Base-by-base conservation (phyloP, 2,329 filamentous ascomycete species). In the Torrubiella hemipterigena region DNA sequence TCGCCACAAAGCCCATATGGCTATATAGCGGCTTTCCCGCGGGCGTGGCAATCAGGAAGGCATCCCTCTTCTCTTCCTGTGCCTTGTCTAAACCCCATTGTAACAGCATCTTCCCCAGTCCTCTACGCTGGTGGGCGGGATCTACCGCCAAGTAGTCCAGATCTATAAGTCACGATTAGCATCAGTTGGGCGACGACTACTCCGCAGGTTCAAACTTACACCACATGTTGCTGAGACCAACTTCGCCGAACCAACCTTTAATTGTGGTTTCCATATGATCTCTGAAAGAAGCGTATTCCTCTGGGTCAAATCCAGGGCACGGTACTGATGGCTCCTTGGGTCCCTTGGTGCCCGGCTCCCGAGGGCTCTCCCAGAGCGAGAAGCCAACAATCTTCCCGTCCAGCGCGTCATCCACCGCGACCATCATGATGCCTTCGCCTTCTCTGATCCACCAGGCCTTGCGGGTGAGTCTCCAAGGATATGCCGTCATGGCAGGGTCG, bases 121-220 rank as follows among this genome's bases (percentile, higher is more conserved):
- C 40, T 24, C 24, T 37, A 17, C 40, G 19, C 17, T 39, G 38
- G 6, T 42, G 27, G 5, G 13, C 24, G 8, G 38, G 36, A 29
- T 40, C 34, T n/a, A 42, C 40, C 4, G 33, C 40, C 4, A 42
- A 21, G 17, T 34, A 35, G 29, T 41, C 39, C 16, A 42, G 34
- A 23, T 39, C 40, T 41, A 19, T 17, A 6, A 24, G 22, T 11
- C 12, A 10, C 15, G 7, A 20, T 5, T 13, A 12, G 9, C 10
- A 14, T 21, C n/a, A 28, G 13, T 17, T 17, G 8, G 21, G 12
- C n/a, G 18, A 14, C 15, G 14, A 6, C 15, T 10, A 7, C 26
- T 19, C 12, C 8, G 8, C 3, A 17, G 26, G 4, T 25, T 14
- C 14, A 19, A 30, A 40, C 39, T 25, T 19, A 42, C 40, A 30